A percentile compares a stretch with the other conserved stretches of the same genome.
phyloP scores from a whole-genome alignment of 345 rosid genomes.

The Arabis alpina region DNA sequence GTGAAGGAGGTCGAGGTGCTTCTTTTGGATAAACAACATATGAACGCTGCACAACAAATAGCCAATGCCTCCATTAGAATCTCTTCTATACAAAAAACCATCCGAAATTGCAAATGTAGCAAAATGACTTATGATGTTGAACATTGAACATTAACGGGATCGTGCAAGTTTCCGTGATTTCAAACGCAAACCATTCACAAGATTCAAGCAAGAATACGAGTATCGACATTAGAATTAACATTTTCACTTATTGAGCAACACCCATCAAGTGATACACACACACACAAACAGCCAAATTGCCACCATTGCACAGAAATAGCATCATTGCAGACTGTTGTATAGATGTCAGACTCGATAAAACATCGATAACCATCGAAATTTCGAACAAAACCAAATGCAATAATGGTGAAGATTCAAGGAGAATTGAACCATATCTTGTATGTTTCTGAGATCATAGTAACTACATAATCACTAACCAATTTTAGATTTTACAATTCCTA shows the following conservation, averaged over 20 bases:
- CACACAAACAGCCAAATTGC: no score
- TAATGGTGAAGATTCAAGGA: background rate
- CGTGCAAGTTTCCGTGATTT: background rate
- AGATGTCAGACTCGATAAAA: no score
- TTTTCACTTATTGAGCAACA: background rate
- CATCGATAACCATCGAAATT: background rate
- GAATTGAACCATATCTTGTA: background rate
- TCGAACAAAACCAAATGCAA: background rate
- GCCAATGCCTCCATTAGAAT: background rate
- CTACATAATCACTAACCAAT: background rate
- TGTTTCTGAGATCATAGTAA: background rate
- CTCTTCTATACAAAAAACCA: background rate
- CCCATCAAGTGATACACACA: background rate
- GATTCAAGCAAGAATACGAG: background rate
- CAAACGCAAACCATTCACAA: background rate
- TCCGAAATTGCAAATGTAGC: background rate
- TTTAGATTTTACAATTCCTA: background rate
- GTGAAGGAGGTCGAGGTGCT: conserved; percentile 50
- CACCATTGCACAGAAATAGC: no score
- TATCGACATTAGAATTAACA: background rate
- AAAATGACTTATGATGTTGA: background rate
- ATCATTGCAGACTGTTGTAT: no score
- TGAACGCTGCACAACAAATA: conserved; percentile 39
- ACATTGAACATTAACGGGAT: background rate
- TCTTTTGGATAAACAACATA: conserved; percentile 54